Conservation (phyloP, 2,329 filamentous ascomycete genomes). For the Apiospora arundinis region DNA sequence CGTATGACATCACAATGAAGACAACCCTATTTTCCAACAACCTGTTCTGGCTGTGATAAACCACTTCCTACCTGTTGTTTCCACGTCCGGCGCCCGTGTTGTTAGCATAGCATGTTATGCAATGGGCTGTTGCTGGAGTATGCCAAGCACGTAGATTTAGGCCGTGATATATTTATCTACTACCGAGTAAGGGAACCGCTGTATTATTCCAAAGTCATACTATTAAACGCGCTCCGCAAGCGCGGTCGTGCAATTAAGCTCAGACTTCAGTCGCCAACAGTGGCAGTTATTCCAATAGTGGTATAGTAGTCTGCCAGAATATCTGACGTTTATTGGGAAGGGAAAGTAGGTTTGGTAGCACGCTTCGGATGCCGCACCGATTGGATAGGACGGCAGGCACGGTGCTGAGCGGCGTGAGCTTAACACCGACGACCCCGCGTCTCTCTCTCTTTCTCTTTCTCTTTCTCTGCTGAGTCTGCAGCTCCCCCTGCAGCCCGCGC, state of each 20-base stretch:
- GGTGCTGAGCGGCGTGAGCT: neutral
- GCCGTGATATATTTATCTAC: too few relatives aligned
- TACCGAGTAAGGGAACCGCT: too few relatives aligned
- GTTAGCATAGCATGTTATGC: too few relatives aligned
- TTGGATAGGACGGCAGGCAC: neutral
- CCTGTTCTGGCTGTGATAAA: neutral
- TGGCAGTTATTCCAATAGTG: neutral
- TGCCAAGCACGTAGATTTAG: neutral
- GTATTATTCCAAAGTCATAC: too few relatives aligned
- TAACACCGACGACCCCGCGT: constrained; percentile 16
- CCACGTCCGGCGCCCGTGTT: too few relatives aligned
- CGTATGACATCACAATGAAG: neutral
- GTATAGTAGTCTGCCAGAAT: neutral
- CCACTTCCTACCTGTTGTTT: too few relatives aligned
- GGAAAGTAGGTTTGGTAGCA: neutral
- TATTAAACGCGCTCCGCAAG: neutral
- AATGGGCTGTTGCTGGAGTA: neutral
- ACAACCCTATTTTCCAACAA: neutral
- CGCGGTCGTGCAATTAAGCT: neutral
- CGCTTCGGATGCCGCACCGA: neutral
- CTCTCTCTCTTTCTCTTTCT: neutral
- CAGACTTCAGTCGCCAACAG: neutral
- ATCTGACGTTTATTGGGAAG: neutral
- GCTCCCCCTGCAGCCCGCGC: neutral
- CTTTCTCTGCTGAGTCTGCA: neutral